Percentiles rank a stretch among this genome's conserved stretches.
Conservation (phyloP, 2,329 filamentous ascomycete species). For the Venturia asperata region DNA sequence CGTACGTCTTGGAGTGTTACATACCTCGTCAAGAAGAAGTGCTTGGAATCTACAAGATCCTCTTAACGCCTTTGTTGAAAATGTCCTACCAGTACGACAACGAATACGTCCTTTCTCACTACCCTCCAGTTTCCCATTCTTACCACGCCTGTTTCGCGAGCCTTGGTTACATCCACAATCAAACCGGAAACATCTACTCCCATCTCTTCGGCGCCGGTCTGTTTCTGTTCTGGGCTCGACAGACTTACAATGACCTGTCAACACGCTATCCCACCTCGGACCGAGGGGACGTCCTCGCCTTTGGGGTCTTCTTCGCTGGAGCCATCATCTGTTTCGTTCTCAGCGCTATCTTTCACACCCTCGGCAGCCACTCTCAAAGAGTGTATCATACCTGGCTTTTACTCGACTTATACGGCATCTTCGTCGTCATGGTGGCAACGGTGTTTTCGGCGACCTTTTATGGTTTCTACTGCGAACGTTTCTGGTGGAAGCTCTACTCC, state of each 20-base stretch:
- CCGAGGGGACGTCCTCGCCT: constrained; percentile 31
- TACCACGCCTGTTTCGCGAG: constrained; percentile 48
- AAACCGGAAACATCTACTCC: constrained; percentile 58
- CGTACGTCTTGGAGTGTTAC: too few species aligned
- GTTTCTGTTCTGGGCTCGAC: not conserved
- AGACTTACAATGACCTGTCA: not conserved
- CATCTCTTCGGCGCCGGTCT: constrained; percentile 40
- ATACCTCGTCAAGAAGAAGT: too few species aligned
- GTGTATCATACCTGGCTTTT: constrained; percentile 50
- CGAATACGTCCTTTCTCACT: constrained; percentile 54
- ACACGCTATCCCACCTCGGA: not conserved
- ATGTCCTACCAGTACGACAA: constrained; percentile 43
- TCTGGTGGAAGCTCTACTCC: constrained; percentile 5
- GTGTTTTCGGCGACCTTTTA: constrained; percentile 4
- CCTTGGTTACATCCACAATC: constrained; percentile 54
- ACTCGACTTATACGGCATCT: constrained; percentile 11
- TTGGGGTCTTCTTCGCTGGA: constrained; percentile 33
- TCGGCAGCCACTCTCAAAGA: constrained; percentile 72
- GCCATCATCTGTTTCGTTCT: constrained; percentile 41
- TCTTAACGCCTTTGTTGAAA: too few species aligned
- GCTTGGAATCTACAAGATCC: too few species aligned
- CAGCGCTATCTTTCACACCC: constrained; percentile 67
- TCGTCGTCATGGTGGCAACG: constrained; percentile 2
- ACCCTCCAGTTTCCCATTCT: constrained; percentile 52
- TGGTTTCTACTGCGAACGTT: constrained; percentile 11